A percentile compares a stretch with the other conserved stretches of the same genome.
These are phyloP conservation scores for Oryza australiensis DNA, from an alignment of 176 grass and related monocot species.

Conservation along the genomic window DNA sequence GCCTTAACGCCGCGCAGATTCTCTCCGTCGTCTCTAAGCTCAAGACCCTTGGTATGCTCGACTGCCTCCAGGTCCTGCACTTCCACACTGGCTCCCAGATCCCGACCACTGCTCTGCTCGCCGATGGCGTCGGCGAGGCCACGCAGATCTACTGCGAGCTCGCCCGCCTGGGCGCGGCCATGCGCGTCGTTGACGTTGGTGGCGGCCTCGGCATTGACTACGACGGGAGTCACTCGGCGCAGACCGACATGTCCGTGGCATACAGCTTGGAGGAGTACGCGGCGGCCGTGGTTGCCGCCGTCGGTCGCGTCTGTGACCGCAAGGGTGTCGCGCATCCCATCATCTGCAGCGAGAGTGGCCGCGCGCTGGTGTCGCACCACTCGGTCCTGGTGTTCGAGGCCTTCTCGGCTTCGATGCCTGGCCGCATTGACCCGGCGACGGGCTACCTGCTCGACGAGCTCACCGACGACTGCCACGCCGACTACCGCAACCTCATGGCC, in stretches of 20 bases:
- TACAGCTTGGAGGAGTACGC: conserved; percentile 94
- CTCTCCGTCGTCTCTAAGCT: conserved; percentile 75
- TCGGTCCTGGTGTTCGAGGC: conserved; percentile 92
- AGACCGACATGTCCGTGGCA: conserved; percentile 83
- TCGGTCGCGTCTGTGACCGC: conserved; percentile 73
- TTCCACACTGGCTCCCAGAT: conserved; percentile 99
- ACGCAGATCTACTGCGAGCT: conserved; percentile 94
- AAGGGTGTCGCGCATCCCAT: conserved; percentile 71
- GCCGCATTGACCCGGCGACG: conserved; percentile 34
- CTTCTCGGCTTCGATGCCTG: conserved; percentile 50
- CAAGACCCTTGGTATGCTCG: conserved; percentile 65
- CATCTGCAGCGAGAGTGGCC: conserved; percentile 93
- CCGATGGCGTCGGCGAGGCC: conserved; percentile 86
- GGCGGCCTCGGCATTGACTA: conserved; percentile 93
- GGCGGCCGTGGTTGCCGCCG: conserved; percentile 59
- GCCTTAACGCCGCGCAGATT: conserved; percentile 71
- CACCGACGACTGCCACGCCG: conserved; percentile 66
- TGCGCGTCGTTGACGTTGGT: conserved; percentile 84
- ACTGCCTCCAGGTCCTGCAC: conserved; percentile 95
- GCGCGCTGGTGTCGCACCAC: conserved; percentile 94
- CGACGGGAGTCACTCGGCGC: conserved; percentile 70
- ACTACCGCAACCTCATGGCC: conserved; percentile 88
- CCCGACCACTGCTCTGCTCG: conserved; percentile 72
- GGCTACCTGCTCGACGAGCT: conserved; percentile 67
- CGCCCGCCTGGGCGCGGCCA: conserved; percentile 68